These are phyloP conservation scores for Davidsoniella neocaledoniae DNA, from an alignment of 2,329 filamentous ascomycete genomes.

Conservation along the genomic window DNA sequence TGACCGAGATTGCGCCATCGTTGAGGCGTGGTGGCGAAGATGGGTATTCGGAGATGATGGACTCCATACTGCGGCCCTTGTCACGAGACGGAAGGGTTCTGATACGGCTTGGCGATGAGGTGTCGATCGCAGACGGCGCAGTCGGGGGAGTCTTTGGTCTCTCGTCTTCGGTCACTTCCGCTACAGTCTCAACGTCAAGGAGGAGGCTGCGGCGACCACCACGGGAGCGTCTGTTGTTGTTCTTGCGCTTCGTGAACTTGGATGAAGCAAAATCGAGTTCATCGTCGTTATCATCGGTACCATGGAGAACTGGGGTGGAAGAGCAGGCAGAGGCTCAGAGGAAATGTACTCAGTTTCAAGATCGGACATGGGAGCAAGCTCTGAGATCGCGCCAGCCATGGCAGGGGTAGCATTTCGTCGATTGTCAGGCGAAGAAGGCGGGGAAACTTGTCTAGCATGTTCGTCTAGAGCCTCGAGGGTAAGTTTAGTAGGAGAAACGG, in stretches of 20 bases:
- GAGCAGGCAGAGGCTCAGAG: not conserved
- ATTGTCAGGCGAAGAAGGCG: slow-evolving; percentile 4
- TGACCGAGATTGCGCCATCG: slow-evolving; percentile 9
- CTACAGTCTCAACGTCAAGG: slow-evolving; percentile 2
- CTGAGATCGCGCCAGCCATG: slow-evolving; percentile 7
- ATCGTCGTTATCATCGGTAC: slow-evolving; percentile 5
- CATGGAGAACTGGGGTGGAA: not conserved
- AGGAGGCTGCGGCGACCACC: slow-evolving; percentile 1
- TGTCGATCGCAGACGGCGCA: not conserved
- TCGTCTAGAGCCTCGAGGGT: slow-evolving; percentile 8
- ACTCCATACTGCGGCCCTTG: slow-evolving; percentile 8
- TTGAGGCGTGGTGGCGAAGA: slow-evolving; percentile 7
- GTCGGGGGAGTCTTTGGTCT: not conserved
- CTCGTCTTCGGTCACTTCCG: slow-evolving; percentile 3
- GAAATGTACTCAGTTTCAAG: slow-evolving; percentile 1
- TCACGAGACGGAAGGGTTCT: slow-evolving; percentile 9
- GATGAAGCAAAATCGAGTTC: slow-evolving; percentile 11
- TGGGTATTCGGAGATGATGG: slow-evolving; percentile 10
- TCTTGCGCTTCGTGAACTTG: slow-evolving; percentile 1
- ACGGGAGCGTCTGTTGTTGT: slow-evolving; percentile 4
- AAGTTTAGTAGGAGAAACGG: not conserved
- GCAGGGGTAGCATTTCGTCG: not conserved
- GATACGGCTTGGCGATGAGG: not conserved
- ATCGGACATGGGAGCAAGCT: slow-evolving; percentile 10
- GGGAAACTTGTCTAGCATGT: slow-evolving; percentile 3